Evolutionary conservation across 306 rosid species (phyloP), one percentile per base, ranked within the genome.

Genomic region (Cotoneaster glaucophyllus): DNA sequence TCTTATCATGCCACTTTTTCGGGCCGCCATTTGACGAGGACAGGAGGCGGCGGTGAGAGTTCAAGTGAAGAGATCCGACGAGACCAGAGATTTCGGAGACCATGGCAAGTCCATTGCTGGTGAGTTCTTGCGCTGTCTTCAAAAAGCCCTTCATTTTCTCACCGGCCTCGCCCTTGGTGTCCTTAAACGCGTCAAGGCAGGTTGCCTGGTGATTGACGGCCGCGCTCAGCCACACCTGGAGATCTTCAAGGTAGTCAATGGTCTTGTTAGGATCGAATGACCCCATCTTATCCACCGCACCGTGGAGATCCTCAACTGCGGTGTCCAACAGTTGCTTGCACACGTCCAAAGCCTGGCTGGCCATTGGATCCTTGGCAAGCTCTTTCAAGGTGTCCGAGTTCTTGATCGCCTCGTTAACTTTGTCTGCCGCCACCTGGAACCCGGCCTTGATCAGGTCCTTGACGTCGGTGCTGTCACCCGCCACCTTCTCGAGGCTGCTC

Each of bases 41-140:
- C 10, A 72, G 53, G 39, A 72, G 67, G 13, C 76, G 53, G 48
- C 88, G 78, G 54, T 15, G 34, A 11, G 70, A 0, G 21, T 79
- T 29, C 11, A 81, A 10, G 14, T 66, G 18, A 11, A 59, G 41
- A 21, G 17, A 11, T 45, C 10, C 24, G 19, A 85, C 0, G 3
- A 86, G 1, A 0, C 24, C 11, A 0, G 82, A 65, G 24, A 79
- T 24, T 5, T 80, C 85, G 4, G 56, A 21, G 43, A 91, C 78
- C 85, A 91, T 87, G 25, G 87, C 96, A 28, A 91, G 75, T 3
- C 89, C 96, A 74, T 88, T 91, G 79, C 70, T 79, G 3, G 89
- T 90, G 11, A 90, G 73, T 81, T 88, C 85, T 53, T 75, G 45
- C 0, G 94, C 73, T 0, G 69, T 61, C 3, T 90, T 82, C 79